Conservation (phyloP, 2,329 filamentous ascomycete species). For the Drechslerella dactyloides region DNA sequence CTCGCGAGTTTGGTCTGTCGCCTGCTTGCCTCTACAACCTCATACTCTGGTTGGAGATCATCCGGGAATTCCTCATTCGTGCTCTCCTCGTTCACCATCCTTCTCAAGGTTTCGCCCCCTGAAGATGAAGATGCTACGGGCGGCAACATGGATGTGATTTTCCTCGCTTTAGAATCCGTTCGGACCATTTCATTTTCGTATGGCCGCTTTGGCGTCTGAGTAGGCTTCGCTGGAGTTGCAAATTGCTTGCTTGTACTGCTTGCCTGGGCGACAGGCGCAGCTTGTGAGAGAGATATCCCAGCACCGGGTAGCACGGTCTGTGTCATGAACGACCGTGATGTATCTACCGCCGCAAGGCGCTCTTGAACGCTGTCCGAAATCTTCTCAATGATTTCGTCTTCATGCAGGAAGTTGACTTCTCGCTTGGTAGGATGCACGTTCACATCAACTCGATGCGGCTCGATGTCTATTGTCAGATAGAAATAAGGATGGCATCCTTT, state of each 20-base stretch:
- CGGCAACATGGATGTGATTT: slow-evolving; percentile 96
- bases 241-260: slow-evolving; percentile 56
- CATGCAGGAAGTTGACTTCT: slow-evolving; percentile 95
- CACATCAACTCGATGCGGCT: slow-evolving; percentile 89
- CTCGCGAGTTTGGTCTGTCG: slow-evolving; percentile 66
- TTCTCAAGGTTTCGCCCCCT: slow-evolving; percentile 55
- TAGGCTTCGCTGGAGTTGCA: slow-evolving; percentile 31
- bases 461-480: slow-evolving; percentile 90
- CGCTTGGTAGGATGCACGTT: slow-evolving; percentile 97
- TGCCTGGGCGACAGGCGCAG: slow-evolving; percentile 6
- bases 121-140: slow-evolving; percentile 61
- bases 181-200: slow-evolving; percentile 89
- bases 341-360: slow-evolving; percentile 84
- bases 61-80: slow-evolving; percentile 20
- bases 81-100: slow-evolving; percentile 54
- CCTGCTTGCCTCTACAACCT: slow-evolving; percentile 66
- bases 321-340: slow-evolving; percentile 90
- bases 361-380: slow-evolving; percentile 81
- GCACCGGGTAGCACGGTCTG: slow-evolving; percentile 84
- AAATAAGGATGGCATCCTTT: slow-evolving; percentile 94
- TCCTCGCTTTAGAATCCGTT: slow-evolving; percentile 84
- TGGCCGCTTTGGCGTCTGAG: slow-evolving; percentile 63
- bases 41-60: slow-evolving; percentile 65
- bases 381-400: slow-evolving; percentile 90
- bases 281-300: slow-evolving; percentile 56